Conservation (phyloP, 1,284 basidiomycete species). For the Mycena citricolor region DNA sequence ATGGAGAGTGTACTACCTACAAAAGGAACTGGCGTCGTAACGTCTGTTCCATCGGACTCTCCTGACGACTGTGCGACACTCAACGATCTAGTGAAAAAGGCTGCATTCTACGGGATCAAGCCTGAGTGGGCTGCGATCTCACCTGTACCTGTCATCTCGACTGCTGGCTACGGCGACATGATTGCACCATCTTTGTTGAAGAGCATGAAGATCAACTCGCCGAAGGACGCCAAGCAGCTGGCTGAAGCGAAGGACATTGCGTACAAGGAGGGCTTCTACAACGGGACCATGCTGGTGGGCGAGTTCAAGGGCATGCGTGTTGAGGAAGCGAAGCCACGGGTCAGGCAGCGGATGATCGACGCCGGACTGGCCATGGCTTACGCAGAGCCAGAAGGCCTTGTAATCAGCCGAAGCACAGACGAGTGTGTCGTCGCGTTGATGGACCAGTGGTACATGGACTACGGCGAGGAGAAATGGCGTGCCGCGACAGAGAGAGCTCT, state of each 20-base stretch:
- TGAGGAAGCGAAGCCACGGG: slow-evolving; percentile 89
- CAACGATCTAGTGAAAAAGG: slow-evolving; percentile 94
- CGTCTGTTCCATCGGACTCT: slow-evolving; percentile 97
- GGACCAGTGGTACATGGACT: slow-evolving; percentile 99
- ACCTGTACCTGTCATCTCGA: slow-evolving; percentile 86
- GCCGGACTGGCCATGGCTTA: slow-evolving; percentile 84
- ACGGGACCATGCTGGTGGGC: slow-evolving; percentile 87
- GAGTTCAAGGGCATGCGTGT: slow-evolving; percentile 87
- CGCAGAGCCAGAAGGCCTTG: slow-evolving; percentile 93
- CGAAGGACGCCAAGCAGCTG: slow-evolving; percentile 91
- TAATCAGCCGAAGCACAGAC: slow-evolving; percentile 88
- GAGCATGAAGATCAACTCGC: slow-evolving; percentile 93
- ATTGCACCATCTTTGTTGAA: slow-evolving; percentile 87
- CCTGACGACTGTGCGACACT: slow-evolving; percentile 95
- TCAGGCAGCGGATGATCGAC: slow-evolving; percentile 83
- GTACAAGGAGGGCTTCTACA: slow-evolving; percentile 99
- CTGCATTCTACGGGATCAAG: slow-evolving; percentile 95
- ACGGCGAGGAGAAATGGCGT: slow-evolving; percentile 91
- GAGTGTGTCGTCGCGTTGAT: slow-evolving; percentile 98
- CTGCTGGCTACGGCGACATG: slow-evolving; percentile 90
- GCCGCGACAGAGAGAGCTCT: slow-evolving; percentile 82
- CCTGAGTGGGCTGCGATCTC: slow-evolving; percentile 87
- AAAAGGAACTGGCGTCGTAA: slow-evolving; percentile 99
- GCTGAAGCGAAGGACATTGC: slow-evolving; percentile 97
- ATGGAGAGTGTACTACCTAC: slow-evolving; percentile 97